A percentile compares a stretch with the other conserved stretches of the same genome.
phyloP scores from a whole-genome alignment of 208 protist genomes.

The Leishmania lainsoni region DNA sequence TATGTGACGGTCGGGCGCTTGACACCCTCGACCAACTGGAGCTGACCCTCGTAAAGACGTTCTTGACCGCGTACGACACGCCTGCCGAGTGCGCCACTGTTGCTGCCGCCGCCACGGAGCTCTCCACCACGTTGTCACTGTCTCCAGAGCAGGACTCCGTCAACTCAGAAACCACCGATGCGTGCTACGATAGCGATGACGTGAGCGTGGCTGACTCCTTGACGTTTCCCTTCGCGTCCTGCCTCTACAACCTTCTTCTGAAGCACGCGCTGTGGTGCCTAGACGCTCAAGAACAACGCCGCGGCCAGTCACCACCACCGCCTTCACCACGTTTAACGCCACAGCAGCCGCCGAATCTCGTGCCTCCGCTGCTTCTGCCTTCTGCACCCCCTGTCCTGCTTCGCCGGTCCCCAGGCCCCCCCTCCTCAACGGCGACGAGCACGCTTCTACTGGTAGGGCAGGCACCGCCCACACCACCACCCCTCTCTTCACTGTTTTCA shows the following conservation, averaged over 20 bases:
- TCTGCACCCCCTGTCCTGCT: background rate
- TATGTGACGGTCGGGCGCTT: conserved; percentile 16
- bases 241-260: conserved; percentile 34
- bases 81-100: background rate
- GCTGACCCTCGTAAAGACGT: conserved; percentile 38
- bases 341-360: background rate
- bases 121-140: background rate
- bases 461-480: background rate
- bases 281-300: background rate
- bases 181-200: background rate
- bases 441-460: background rate
- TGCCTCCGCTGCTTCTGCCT: background rate
- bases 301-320: background rate
- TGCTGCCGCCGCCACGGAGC: background rate
- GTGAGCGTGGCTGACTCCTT: background rate
- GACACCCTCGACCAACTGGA: conserved; percentile 40
- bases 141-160: background rate
- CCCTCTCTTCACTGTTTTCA: background rate
- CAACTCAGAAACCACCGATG: background rate
- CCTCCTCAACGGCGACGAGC: background rate
- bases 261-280: conserved; percentile 37
- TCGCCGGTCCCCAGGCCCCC: background rate
- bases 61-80: conserved; percentile 27
- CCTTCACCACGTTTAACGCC: background rate
- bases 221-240: conserved; percentile 24